Evolutionary conservation across 345 rosid species (phyloP).

Genomic region (Corchorus olitorius): DNA sequence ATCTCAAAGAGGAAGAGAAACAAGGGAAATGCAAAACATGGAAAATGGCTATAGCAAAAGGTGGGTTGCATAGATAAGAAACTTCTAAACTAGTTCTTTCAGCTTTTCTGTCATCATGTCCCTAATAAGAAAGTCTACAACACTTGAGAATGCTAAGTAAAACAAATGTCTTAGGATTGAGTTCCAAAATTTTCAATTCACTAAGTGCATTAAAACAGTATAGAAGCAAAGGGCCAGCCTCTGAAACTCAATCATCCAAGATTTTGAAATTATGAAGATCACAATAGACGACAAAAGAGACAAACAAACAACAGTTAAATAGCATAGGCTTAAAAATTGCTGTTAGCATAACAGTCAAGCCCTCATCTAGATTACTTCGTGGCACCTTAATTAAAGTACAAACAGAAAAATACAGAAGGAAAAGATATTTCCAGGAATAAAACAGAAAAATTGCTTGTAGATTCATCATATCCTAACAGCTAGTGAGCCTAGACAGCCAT

Average conservation of each 20-base stretch:
- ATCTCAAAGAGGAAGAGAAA: background rate
- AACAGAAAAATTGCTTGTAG: background rate
- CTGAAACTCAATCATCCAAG: background rate
- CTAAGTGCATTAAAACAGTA: background rate
- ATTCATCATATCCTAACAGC: background rate
- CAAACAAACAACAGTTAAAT: background rate
- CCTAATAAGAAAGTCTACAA: background rate
- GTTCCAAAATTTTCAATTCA: background rate
- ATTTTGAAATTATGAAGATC: background rate
- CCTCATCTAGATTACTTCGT: background rate
- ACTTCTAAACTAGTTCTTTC: background rate
- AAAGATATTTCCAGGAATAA: background rate
- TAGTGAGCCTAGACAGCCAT: background rate
- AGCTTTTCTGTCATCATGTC: background rate
- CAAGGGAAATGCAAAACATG: background rate
- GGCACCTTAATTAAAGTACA: background rate
- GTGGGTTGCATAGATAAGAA: background rate
- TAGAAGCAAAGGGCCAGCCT: background rate
- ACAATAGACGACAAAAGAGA: background rate
- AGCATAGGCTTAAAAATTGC: background rate
- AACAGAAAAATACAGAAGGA: background rate
- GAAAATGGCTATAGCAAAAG: background rate
- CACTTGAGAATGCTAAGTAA: background rate
- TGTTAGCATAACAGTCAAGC: background rate
- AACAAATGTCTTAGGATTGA: background rate